phyloP scores from a whole-genome alignment of 495 filamentous ascomycete species.

The Aspergillus conjunctus region DNA sequence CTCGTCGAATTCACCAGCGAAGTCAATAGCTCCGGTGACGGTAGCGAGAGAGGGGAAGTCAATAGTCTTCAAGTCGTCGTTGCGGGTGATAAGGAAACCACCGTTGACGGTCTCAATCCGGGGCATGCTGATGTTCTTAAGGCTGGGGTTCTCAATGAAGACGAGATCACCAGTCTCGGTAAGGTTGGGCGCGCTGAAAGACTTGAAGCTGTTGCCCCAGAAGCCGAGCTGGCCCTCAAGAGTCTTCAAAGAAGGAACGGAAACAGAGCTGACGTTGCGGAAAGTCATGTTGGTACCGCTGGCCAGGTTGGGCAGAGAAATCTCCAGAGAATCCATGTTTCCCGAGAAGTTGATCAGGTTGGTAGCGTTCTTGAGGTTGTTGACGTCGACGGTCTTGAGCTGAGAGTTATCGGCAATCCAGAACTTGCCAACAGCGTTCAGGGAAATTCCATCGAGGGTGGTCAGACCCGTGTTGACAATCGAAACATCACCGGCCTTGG shows the following conservation, averaged over 20 bases:
- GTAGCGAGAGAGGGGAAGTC: constrained; percentile 65
- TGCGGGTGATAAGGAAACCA: constrained; percentile 83
- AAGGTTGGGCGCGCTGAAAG: constrained; percentile 75
- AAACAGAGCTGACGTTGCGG: constrained; percentile 75
- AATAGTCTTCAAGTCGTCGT: constrained; percentile 68
- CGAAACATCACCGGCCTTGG: constrained; percentile 61
- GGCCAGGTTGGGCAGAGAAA: constrained; percentile 78
- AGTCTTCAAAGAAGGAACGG: constrained; percentile 71
- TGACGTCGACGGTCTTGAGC: constrained; percentile 68
- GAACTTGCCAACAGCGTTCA: constrained; percentile 61
- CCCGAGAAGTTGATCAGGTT: constrained; percentile 60
- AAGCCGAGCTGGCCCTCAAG: constrained; percentile 83
- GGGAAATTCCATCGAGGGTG: constrained; percentile 75
- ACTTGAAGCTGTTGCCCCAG: constrained; percentile 73
- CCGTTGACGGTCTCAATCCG: constrained; percentile 67
- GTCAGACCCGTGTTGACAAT: constrained; percentile 84
- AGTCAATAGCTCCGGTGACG: constrained; percentile 85
- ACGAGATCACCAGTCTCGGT: constrained; percentile 74
- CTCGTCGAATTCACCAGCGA: constrained; percentile 81
- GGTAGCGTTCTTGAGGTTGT: constrained; percentile 68
- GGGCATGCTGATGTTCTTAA: constrained; percentile 78
- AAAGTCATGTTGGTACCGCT: constrained; percentile 85
- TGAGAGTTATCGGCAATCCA: constrained; percentile 81
- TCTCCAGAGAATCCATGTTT: constrained; percentile 56
- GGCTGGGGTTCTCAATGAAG: constrained; percentile 73